phyloP scores from a whole-genome alignment of 306 rosid genomes.

The Cicer cuneatum region DNA sequence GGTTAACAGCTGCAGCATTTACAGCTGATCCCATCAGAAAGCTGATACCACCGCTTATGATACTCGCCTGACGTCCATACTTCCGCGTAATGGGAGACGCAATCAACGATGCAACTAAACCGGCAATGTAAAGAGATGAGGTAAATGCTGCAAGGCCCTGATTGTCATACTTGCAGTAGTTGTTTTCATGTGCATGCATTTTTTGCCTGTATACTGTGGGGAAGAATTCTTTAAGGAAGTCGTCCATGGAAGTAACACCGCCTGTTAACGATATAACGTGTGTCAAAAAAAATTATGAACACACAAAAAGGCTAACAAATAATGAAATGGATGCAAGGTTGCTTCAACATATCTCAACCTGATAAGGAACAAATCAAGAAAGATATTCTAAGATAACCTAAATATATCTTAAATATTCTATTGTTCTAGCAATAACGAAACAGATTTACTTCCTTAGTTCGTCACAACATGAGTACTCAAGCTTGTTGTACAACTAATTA shows the following conservation, averaged over 20 bases:
- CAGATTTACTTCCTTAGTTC: neutral
- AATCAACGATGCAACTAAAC: constrained; percentile 72
- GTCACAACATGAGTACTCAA: neutral
- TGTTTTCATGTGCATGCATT: constrained; percentile 73
- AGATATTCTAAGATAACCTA: neutral
- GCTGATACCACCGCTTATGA: constrained; percentile 76
- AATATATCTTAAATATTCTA: neutral
- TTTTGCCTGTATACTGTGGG: constrained; percentile 64
- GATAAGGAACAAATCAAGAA: no score
- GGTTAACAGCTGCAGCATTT: constrained; percentile 69
- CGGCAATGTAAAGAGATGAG: constrained; percentile 86
- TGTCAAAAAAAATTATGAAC: no score
- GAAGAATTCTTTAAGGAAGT: constrained; percentile 77
- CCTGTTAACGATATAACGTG: constrained; percentile 52
- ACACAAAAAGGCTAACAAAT: no score
- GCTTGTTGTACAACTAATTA: no score
- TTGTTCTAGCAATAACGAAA: neutral
- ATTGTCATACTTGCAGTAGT: constrained; percentile 88
- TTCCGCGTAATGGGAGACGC: constrained; percentile 84
- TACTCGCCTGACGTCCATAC: constrained; percentile 76
- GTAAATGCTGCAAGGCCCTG: constrained; percentile 93
- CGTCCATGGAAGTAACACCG: constrained; percentile 95
- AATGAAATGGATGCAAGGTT: no score
- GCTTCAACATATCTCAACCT: no score
- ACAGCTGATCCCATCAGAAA: constrained; percentile 70